Evolutionary conservation across 1,284 basidiomycete species (phyloP).

Genomic region (Leccinum colubrinum): DNA sequence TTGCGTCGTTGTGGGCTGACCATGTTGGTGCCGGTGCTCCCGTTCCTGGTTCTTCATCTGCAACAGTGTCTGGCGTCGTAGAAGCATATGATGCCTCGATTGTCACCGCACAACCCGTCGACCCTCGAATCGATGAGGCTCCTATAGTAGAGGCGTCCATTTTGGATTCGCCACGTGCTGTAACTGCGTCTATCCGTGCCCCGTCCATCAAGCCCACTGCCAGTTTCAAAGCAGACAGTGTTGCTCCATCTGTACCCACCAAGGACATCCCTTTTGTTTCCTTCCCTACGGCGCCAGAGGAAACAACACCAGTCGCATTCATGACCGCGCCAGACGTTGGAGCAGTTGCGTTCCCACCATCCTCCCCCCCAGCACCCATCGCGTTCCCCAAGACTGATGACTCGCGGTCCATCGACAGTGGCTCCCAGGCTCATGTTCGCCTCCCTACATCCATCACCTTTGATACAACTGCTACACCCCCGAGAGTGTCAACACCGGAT

Average conservation of each 20-base stretch:
- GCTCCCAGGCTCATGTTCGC: constrained; percentile 27
- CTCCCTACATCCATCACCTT: constrained; percentile 44
- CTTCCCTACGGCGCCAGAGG: constrained; percentile 21
- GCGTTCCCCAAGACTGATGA: constrained; percentile 44
- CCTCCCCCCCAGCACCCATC: constrained; percentile 31
- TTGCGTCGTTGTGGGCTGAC: no score
- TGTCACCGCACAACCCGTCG: no score
- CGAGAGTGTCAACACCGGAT: constrained; percentile 63
- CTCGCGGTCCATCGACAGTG: constrained; percentile 28
- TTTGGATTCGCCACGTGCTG: no score
- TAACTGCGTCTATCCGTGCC: no score
- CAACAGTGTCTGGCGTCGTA: no score
- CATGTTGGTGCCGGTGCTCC: no score
- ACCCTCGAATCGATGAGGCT: no score
- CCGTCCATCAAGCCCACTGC: constrained; percentile 9
- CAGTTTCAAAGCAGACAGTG: constrained; percentile 22
- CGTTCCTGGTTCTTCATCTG: no score
- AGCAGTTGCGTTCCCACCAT: constrained; percentile 29
- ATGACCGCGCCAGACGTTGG: constrained; percentile 6
- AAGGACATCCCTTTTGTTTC: constrained; percentile 18
- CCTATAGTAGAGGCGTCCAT: no score
- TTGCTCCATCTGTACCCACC: constrained; percentile 29
- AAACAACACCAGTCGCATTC: constrained; percentile 13
- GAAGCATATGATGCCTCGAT: no score
- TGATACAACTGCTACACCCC: constrained; percentile 41